Evolutionary conservation across 768 basidiomycete species (phyloP), one percentile per base, ranked within the genome.

Genomic region (Phaeolepiota aurea): DNA sequence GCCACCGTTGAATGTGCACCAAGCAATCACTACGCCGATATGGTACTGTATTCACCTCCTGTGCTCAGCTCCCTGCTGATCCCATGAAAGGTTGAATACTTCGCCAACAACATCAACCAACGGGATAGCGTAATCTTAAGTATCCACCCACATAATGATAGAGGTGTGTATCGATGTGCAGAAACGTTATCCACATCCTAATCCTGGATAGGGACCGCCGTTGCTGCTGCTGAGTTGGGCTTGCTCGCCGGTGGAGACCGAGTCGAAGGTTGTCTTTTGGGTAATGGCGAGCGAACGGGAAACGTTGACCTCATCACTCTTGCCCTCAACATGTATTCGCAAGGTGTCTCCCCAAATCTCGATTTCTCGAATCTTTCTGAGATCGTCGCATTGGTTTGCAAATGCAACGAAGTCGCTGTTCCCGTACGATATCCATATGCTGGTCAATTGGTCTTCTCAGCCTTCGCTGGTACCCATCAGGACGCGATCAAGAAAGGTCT

Each of bases 401-500:
- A 88, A 57, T 99, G 96, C 71, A 99, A 93, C 54, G 92, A 94
- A 58, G 77, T 99, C 9, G 93, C 93, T 13, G 74, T 98, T 15
- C 96, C 96, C 58, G 91, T 92, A 16, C 78, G 96, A 32, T 88
- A 98, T 55, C 96, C 96, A 1, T 99, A 96, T 50, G 93, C 91
- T 1, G 96, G 96, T 49, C 96, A 98, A 57, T 77, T 99, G 22
- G 96, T 98, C 43, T 98, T 90, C 63, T 96, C 96, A 15, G 94
- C 96, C 7, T 99, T 99, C 71, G 96, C 92, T 44, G 96, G 96
- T 20, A 92, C 89, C n/a, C 96, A 99, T 60, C 91, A 96, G 62
- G 96, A 98, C 54, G 96, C 96, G 14, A 88, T 99, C 71, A 99
- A 99, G 68, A 99, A 99, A 67, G 94, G 96, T 18, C 94, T 99